A percentile compares a stretch with the other conserved stretches of the same genome.
These are phyloP conservation scores for Eucalyptus curtisii DNA, from an alignment of 345 rosid genomes.

Conservation along the genomic window DNA sequence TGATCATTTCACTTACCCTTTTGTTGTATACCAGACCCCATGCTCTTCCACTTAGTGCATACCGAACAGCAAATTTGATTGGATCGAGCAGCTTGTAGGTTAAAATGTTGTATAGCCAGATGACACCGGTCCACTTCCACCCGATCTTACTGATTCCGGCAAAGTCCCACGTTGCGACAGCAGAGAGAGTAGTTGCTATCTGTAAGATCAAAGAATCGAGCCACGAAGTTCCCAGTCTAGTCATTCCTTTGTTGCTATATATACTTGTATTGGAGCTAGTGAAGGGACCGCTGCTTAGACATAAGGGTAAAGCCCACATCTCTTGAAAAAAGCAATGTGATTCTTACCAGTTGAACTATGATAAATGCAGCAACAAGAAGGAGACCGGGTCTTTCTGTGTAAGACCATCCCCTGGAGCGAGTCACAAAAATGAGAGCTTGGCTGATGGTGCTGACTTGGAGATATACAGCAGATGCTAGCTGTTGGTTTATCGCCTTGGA, in stretches of 20 bases:
- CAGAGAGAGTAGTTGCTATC: conserved; percentile 67
- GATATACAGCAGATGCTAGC: conserved; percentile 53
- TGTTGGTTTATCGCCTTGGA: conserved; percentile 14
- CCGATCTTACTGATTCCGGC: conserved; percentile 66
- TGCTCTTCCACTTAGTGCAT: conserved; percentile 67
- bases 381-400: conserved; percentile 42
- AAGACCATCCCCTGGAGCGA: conserved; percentile 60
- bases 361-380: conserved; percentile 70
- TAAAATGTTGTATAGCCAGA: conserved; percentile 67
- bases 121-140: conserved; percentile 68
- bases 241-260: not conserved
- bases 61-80: conserved; percentile 63
- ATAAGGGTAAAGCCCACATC: not conserved
- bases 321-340: not conserved
- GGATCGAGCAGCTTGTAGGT: conserved; percentile 73
- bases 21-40: conserved; percentile 54
- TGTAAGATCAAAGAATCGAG: not conserved
- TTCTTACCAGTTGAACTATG: conserved; percentile 43
- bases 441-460: conserved; percentile 73
- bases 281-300: not conserved
- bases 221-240: not conserved
- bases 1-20: conserved; percentile 30
- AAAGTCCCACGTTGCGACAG: conserved; percentile 33
- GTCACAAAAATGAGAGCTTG: conserved; percentile 86
- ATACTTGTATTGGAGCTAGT: not conserved